A percentile compares a stretch with the other conserved stretches of the same genome.
These are phyloP conservation scores for Trichophyton verrucosum DNA, from an alignment of 2,329 filamentous ascomycete genomes.

Conservation along the genomic window DNA sequence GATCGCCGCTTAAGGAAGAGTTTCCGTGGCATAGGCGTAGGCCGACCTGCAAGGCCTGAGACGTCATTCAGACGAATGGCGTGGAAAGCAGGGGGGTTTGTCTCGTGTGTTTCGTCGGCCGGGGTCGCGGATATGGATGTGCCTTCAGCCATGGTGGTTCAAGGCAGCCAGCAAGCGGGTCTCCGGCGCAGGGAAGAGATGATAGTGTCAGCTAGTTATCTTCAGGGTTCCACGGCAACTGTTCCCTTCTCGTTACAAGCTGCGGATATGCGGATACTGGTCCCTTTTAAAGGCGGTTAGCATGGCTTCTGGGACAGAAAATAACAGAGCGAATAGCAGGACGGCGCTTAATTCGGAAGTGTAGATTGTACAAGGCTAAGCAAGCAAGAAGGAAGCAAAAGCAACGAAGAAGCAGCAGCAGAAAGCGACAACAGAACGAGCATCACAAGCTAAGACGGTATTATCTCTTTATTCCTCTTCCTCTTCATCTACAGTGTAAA, in stretches of 20 bases:
- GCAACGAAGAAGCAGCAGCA: too few species aligned
- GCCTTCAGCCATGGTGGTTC: background rate
- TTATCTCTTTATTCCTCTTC: background rate
- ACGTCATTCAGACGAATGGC: background rate
- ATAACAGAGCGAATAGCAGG: background rate
- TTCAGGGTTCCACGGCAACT: background rate
- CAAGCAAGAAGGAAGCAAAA: background rate
- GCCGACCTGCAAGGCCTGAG: background rate
- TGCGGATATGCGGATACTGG: background rate
- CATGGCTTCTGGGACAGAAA: background rate
- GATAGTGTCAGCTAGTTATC: background rate
- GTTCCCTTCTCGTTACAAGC: background rate
- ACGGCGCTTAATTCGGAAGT: background rate
- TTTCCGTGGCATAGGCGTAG: background rate
- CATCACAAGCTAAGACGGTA: too few species aligned
- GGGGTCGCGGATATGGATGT: slow-evolving; percentile 1
- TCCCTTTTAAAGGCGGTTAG: background rate
- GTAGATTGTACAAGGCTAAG: background rate
- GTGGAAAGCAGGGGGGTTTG: background rate
- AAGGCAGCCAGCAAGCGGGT: background rate
- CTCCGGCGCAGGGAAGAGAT: background rate
- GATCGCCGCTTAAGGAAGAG: background rate
- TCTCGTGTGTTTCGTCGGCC: background rate
- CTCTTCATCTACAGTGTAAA: background rate
- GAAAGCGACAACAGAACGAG: too few species aligned